Conservation (phyloP, 1,284 basidiomycete species). For the Pseudozyma pruni region DNA sequence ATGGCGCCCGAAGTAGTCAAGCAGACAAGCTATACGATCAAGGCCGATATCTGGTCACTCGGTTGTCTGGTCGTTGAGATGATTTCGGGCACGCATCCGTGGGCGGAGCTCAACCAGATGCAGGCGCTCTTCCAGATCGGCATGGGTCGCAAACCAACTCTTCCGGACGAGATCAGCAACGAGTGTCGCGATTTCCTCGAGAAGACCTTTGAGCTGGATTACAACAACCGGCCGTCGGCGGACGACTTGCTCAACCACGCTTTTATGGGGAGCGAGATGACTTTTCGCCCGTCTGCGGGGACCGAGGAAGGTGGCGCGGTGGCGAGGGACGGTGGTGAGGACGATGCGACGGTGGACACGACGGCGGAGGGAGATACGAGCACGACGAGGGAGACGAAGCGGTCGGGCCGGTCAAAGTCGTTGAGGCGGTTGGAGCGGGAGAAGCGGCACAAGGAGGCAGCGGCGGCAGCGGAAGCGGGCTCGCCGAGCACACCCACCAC, state of each 20-base stretch:
- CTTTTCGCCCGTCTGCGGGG: conserved; percentile 3
- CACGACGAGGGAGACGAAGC: conserved; percentile 13
- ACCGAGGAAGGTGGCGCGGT: background rate
- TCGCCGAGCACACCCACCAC: conserved; percentile 26
- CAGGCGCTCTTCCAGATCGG: conserved; percentile 67
- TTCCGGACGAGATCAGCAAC: conserved; percentile 62
- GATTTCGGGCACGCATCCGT: conserved; percentile 96
- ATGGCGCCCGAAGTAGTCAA: conserved; percentile 86
- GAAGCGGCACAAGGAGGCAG: conserved; percentile 37
- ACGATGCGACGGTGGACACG: background rate
- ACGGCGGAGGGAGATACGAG: conserved; percentile 8
- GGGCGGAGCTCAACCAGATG: conserved; percentile 98
- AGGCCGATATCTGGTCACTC: conserved; percentile 98
- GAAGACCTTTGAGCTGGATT: conserved; percentile 62
- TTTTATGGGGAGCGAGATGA: conserved; percentile 56
- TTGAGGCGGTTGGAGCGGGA: conserved; percentile 27
- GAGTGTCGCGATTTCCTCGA: conserved; percentile 59
- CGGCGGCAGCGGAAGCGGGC: conserved; percentile 5
- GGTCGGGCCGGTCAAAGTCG: conserved; percentile 23
- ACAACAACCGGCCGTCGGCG: conserved; percentile 56
- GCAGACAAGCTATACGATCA: conserved; percentile 90
- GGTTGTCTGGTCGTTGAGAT: conserved; percentile 98
- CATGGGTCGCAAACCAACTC: conserved; percentile 43
- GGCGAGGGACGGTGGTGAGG: background rate
- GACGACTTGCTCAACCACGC: conserved; percentile 58